Evolutionary conservation across 257 asterid genomes (phyloP).

Genomic region (Petunia axillaris): DNA sequence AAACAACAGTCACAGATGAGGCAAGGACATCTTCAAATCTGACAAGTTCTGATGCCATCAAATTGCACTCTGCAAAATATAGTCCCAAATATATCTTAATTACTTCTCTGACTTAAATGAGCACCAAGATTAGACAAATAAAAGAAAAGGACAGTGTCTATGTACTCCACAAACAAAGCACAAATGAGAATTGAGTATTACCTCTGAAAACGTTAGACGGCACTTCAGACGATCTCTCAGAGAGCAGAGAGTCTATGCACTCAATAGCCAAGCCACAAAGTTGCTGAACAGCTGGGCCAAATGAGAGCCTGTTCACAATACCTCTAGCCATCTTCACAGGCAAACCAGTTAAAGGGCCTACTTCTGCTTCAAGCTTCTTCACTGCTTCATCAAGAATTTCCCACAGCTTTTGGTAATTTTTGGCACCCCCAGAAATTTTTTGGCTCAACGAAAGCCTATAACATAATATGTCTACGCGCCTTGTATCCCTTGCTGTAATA

Average conservation of each 20-base stretch:
- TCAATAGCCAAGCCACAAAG: constrained; percentile 73
- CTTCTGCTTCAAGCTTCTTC: constrained; percentile 72
- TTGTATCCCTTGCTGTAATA: constrained; percentile 77
- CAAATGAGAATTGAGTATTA: constrained; percentile 18
- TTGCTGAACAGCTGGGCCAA: constrained; percentile 81
- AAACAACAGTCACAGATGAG: constrained; percentile 38
- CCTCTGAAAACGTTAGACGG: constrained; percentile 47
- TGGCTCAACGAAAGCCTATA: constrained; percentile 85
- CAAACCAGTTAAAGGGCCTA: constrained; percentile 90
- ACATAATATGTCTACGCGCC: constrained; percentile 90
- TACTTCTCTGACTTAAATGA: constrained; percentile 17
- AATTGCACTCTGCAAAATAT: constrained; percentile 48
- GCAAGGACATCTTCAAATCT: constrained; percentile 55
- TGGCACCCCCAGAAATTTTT: constrained; percentile 73
- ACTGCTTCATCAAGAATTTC: constrained; percentile 65
- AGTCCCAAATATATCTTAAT: constrained; percentile 23
- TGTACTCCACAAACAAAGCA: constrained; percentile 3
- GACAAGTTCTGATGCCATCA: constrained; percentile 48
- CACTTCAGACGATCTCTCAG: constrained; percentile 43
- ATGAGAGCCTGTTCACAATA: constrained; percentile 90
- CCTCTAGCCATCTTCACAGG: constrained; percentile 97
- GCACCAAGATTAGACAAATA: constrained; percentile 14
- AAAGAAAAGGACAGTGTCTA: neutral
- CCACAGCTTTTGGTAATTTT: constrained; percentile 50
- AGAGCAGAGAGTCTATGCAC: constrained; percentile 57